phyloP scores from a whole-genome alignment of 257 asterid species.

The Agastache rugosa region DNA sequence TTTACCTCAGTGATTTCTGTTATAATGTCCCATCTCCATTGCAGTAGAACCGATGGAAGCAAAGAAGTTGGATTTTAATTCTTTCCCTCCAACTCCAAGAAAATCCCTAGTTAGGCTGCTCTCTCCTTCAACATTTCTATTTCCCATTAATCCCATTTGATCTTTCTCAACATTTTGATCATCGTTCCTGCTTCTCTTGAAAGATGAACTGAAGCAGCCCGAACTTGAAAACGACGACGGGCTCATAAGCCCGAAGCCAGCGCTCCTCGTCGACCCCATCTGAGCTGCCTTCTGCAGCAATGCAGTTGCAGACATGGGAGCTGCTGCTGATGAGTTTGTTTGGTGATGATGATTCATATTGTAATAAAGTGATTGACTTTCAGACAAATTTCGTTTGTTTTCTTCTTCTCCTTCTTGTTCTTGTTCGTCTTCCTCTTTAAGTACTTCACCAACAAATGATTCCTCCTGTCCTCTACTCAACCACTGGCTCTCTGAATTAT shows the following conservation, averaged over 20 bases:
- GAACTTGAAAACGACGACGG: conserved; percentile 45
- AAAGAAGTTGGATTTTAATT: conserved; percentile 42
- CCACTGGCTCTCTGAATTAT: background rate
- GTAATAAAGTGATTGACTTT: conserved; percentile 46
- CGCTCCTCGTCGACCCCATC: conserved; percentile 64
- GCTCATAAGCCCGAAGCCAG: conserved; percentile 60
- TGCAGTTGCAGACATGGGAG: conserved; percentile 74
- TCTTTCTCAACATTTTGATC: background rate
- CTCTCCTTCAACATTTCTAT: background rate
- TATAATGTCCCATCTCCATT: conserved; percentile 51
- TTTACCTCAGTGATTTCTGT: conserved; percentile 41
- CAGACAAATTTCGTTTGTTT: conserved; percentile 48
- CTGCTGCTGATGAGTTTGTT: conserved; percentile 27
- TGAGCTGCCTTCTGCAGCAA: conserved; percentile 73
- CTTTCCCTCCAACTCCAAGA: conserved; percentile 73
- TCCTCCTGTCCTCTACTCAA: conserved; percentile 19
- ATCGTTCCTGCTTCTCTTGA: conserved; percentile 36
- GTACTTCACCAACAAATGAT: conserved; percentile 22
- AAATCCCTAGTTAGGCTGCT: conserved; percentile 69
- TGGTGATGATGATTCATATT: conserved; percentile 25
- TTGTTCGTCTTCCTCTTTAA: conserved; percentile 64
- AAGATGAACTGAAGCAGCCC: conserved; percentile 23
- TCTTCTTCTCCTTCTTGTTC: conserved; percentile 46
- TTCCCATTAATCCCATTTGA: background rate
- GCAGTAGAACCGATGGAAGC: conserved; percentile 43